Percentiles rank a stretch among this genome's conserved stretches.
These are phyloP conservation scores for Massarina eburnea DNA, from an alignment of 2,329 filamentous ascomycete species.

Conservation along the genomic window DNA sequence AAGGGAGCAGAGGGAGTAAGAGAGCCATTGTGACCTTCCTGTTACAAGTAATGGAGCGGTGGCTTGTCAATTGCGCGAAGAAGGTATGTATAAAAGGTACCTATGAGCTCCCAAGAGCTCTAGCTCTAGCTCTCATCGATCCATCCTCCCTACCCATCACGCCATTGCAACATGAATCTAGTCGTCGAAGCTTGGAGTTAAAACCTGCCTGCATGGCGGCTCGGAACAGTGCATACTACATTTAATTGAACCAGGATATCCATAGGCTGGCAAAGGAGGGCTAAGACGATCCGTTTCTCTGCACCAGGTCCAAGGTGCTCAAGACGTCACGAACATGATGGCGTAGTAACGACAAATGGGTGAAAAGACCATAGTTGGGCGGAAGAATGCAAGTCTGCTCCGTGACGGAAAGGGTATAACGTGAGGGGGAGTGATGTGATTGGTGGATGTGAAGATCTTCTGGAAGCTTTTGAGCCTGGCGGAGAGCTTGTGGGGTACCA, in stretches of 20 bases:
- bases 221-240: constrained; percentile 6
- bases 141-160: not conserved
- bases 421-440: constrained; percentile 11
- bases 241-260: constrained; percentile 10
- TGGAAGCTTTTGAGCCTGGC: constrained; percentile 14
- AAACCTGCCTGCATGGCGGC: constrained; percentile 3
- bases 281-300: constrained; percentile 21
- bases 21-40: constrained; percentile 22
- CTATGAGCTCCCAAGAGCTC: constrained; percentile 12
- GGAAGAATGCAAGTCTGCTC: constrained; percentile 20
- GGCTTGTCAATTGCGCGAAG: not conserved
- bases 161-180: constrained; percentile 9
- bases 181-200: constrained; percentile 12
- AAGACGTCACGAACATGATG: constrained; percentile 14
- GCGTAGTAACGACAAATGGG: constrained; percentile 5
- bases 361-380: constrained; percentile 21
- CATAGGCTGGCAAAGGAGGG: constrained; percentile 17
- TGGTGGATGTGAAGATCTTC: constrained; percentile 28
- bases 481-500: constrained; percentile 13
- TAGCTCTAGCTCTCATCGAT: constrained; percentile 12
- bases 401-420: constrained; percentile 24
- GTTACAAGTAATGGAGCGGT: not conserved
- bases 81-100: constrained; percentile 8
- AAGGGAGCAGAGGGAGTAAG: constrained; percentile 13
- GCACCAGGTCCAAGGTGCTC: constrained; percentile 14